Percentiles rank a stretch among this genome's conserved stretches.
Conservation (phyloP, 257 asterid genomes). For the Knoxia roxburghii region DNA sequence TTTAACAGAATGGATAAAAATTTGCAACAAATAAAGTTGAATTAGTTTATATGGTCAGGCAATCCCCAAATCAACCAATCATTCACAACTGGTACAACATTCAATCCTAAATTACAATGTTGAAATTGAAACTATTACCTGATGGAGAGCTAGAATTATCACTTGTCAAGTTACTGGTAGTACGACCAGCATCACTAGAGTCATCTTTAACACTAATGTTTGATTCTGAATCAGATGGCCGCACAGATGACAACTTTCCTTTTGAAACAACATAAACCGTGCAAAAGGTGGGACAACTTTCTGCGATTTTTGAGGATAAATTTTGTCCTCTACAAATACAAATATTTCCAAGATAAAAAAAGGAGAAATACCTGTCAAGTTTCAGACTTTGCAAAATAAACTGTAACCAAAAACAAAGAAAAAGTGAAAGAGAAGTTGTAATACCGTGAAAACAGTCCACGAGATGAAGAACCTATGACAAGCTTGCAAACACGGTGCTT, state of each 20-base stretch:
- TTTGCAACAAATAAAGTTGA: background rate
- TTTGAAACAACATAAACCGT: constrained; percentile 71
- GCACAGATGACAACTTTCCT: constrained; percentile 63
- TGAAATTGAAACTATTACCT: constrained; percentile 30
- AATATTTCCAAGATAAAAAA: background rate
- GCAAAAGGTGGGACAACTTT: constrained; percentile 53
- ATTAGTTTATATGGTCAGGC: background rate
- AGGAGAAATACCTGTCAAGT: background rate
- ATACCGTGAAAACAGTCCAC: constrained; percentile 68
- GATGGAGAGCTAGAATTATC: constrained; percentile 36
- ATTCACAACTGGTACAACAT: background rate
- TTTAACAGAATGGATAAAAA: background rate
- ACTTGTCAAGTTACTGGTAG: constrained; percentile 43
- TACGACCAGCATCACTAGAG: constrained; percentile 43
- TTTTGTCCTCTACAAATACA: constrained; percentile 38
- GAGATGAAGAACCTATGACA: constrained; percentile 72
- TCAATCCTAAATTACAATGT: background rate
- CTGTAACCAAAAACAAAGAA: background rate
- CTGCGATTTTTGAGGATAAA: constrained; percentile 61
- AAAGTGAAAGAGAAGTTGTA: background rate
- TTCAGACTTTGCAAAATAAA: background rate
- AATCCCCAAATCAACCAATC: background rate
- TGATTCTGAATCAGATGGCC: constrained; percentile 61
- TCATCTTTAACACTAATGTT: constrained; percentile 41
- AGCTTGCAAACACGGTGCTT: constrained; percentile 45